phyloP scores from a whole-genome alignment of 495 filamentous ascomycete species.

The Chaetomium tenue region DNA sequence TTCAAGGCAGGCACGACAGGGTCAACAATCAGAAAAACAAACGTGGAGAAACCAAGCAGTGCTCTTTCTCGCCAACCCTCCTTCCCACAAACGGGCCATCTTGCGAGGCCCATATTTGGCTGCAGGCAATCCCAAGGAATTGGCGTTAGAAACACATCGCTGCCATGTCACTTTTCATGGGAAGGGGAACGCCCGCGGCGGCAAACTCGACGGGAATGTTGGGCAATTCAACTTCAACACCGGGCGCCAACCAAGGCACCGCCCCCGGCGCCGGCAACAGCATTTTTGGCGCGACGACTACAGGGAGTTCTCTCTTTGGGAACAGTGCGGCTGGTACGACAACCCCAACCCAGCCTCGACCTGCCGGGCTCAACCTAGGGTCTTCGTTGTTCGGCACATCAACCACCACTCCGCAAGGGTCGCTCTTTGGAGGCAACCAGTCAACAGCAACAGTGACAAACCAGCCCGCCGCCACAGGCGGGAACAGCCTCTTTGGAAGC shows the following conservation, averaged over 20 bases:
- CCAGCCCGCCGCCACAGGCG: constrained; percentile 12
- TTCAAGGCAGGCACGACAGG: neutral
- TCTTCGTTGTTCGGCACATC: constrained; percentile 26
- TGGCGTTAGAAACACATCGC: neutral
- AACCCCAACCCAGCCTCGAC: constrained; percentile 6
- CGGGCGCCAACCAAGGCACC: neutral
- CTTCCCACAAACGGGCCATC: constrained; percentile 7
- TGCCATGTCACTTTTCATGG: constrained; percentile 21
- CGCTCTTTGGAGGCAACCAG: constrained; percentile 29
- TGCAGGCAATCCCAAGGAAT: neutral
- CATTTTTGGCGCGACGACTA: constrained; percentile 17
- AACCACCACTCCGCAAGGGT: constrained; percentile 23
- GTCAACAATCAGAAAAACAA: neutral
- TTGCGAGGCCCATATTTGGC: neutral
- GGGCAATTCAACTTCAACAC: constrained; percentile 1
- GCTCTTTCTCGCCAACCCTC: neutral
- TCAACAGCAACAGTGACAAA: constrained; percentile 4
- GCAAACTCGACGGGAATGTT: constrained; percentile 19
- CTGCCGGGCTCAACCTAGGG: constrained; percentile 12
- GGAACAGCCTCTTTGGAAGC: constrained; percentile 25
- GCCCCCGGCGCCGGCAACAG: constrained; percentile 10
- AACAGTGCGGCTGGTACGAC: neutral
- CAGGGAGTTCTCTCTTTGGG: constrained; percentile 15
- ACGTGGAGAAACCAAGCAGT: constrained; percentile 4
- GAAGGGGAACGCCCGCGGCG: constrained; percentile 24